These are phyloP conservation scores for Leccinum barrowsii DNA, from an alignment of 768 basidiomycete species.

Conservation along the genomic window DNA sequence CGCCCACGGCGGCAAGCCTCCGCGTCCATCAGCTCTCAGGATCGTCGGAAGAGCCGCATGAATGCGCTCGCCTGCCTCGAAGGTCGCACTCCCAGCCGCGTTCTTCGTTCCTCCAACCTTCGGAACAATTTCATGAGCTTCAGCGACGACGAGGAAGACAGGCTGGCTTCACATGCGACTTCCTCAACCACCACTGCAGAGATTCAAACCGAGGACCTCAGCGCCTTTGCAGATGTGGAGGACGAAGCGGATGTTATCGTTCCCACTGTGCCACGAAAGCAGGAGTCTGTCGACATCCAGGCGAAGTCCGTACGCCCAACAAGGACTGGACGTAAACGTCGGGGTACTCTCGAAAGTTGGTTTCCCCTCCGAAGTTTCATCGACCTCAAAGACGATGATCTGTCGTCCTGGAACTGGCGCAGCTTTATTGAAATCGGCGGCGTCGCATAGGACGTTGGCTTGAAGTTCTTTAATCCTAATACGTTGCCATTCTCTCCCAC, in stretches of 20 bases:
- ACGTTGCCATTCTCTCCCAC: background rate
- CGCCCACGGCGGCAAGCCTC: conserved; percentile 18
- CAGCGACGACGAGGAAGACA: conserved; percentile 60
- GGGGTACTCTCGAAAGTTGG: conserved; percentile 47
- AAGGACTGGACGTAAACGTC: conserved; percentile 27
- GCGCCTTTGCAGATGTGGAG: conserved; percentile 30
- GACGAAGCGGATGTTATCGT: conserved; percentile 29
- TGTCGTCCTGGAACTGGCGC: conserved; percentile 52
- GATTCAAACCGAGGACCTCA: conserved; percentile 21
- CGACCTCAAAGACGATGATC: conserved; percentile 51
- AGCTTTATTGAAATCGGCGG: conserved; percentile 60
- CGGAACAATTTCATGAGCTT: conserved; percentile 63
- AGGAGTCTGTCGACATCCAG: conserved; percentile 4
- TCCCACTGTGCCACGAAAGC: conserved; percentile 13
- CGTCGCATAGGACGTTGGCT: conserved; percentile 10
- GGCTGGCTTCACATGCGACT: conserved; percentile 7
- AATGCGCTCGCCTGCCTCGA: conserved; percentile 65
- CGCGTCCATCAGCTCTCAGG: conserved; percentile 44
- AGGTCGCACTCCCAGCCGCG: conserved; percentile 36
- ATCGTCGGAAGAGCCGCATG: conserved; percentile 47
- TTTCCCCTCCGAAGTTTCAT: conserved; percentile 64
- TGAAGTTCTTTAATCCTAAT: background rate
- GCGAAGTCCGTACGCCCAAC: conserved; percentile 7
- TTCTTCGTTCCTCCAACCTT: conserved; percentile 11
- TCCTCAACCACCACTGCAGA: conserved; percentile 9